These are phyloP conservation scores for Erodium texanum DNA, from an alignment of 441 rosid genomes.

Conservation along the genomic window DNA sequence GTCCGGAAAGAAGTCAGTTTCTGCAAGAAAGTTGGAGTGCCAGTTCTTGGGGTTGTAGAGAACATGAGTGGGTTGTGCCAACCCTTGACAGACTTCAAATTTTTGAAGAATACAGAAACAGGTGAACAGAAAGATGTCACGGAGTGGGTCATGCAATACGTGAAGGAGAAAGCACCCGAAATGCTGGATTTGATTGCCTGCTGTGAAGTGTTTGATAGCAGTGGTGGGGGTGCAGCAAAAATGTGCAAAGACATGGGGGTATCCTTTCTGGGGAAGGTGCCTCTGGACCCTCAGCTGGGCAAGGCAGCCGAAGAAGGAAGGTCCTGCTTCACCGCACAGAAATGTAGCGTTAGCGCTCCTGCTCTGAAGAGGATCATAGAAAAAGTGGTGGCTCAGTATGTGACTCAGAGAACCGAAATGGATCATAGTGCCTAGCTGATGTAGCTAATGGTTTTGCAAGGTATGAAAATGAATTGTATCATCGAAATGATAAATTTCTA, in stretches of 20 bases:
- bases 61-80: conserved; percentile 93
- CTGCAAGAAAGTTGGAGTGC: conserved; percentile 90
- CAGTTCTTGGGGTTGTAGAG: conserved; percentile 85
- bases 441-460: too few species aligned
- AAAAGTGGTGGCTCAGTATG: conserved; percentile 32
- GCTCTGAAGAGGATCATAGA: conserved; percentile 59
- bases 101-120: conserved; percentile 34
- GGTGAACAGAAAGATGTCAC: conserved; percentile 63
- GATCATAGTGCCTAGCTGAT: conserved; percentile 17
- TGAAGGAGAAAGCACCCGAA: conserved; percentile 72
- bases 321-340: conserved; percentile 65
- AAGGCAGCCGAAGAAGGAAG: conserved; percentile 88
- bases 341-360: conserved; percentile 55
- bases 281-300: conserved; percentile 90
- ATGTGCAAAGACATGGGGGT: conserved; percentile 86
- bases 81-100: conserved; percentile 53
- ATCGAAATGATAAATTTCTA: neutral
- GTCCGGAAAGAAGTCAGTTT: conserved; percentile 89
- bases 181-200: conserved; percentile 44
- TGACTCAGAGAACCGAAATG: conserved; percentile 23
- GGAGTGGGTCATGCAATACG: conserved; percentile 31
- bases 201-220: conserved; percentile 76
- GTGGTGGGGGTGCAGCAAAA: conserved; percentile 70
- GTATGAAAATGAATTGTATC: neutral
- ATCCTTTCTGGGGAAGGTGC: conserved; percentile 81